Evolutionary conservation across 306 rosid genomes (phyloP).

Genomic region (Prunus kanzakura): DNA sequence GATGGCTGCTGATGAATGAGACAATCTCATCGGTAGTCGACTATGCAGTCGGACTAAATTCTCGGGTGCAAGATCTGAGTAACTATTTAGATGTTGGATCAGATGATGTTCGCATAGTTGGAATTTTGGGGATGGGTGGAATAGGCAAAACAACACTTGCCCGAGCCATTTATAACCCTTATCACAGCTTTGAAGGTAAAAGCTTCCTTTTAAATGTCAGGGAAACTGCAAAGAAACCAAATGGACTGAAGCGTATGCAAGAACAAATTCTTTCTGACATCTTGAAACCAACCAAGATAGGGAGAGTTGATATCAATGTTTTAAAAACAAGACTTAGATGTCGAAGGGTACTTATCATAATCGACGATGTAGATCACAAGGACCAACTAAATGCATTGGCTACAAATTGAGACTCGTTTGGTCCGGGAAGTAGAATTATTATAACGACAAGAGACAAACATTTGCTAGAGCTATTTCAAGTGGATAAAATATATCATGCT

Average conservation of each 20-base stretch:
- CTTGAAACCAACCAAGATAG: neutral
- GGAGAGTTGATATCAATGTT: neutral
- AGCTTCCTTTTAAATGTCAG: constrained; percentile 13
- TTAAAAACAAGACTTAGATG: neutral
- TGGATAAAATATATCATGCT: neutral
- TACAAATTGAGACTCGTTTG: constrained; percentile 4
- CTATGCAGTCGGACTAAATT: neutral
- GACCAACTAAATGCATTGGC: constrained; percentile 7
- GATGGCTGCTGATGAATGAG: too few relatives aligned
- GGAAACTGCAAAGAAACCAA: neutral
- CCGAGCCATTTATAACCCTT: constrained; percentile 21
- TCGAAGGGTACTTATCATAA: constrained; percentile 10
- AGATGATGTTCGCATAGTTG: neutral
- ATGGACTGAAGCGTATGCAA: constrained; percentile 11
- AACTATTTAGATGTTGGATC: neutral
- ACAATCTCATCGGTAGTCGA: too few relatives aligned
- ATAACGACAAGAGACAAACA: constrained; percentile 22
- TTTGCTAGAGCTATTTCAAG: neutral
- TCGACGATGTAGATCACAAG: neutral
- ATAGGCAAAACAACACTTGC: constrained; percentile 27
- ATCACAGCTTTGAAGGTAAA: constrained; percentile 6
- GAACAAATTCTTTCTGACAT: constrained; percentile 15
- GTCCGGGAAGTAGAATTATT: constrained; percentile 21
- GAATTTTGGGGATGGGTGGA: constrained; percentile 26
- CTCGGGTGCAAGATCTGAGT: neutral